phyloP scores from a whole-genome alignment of 208 protist genomes.

The Wallacemonas sp. region DNA sequence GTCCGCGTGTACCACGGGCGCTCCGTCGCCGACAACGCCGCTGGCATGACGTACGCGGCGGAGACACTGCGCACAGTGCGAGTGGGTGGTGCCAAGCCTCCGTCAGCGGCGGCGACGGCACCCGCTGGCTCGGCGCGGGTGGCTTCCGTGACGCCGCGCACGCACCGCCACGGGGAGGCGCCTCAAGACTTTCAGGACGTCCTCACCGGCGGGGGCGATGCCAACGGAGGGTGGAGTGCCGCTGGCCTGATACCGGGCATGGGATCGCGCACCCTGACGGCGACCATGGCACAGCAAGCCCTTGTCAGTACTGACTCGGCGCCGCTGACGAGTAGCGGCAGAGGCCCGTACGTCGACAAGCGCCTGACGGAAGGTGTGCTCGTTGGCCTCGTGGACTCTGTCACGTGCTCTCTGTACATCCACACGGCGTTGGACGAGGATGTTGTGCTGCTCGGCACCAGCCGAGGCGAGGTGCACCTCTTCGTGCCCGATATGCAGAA shows the following conservation, averaged over 20 bases:
- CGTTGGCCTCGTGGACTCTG: slow-evolving; percentile 54
- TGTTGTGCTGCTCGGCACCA: slow-evolving; percentile 64
- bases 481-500: slow-evolving; percentile 35
- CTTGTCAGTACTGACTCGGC: slow-evolving; percentile 34
- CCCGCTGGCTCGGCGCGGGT: slow-evolving; percentile 2
- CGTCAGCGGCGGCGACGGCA: neutral
- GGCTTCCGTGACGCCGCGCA: neutral
- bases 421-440: slow-evolving; percentile 62
- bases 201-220: neutral
- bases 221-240: too few species aligned
- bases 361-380: slow-evolving; percentile 60
- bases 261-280: slow-evolving; percentile 20
- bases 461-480: slow-evolving; percentile 56
- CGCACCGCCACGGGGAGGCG: neutral
- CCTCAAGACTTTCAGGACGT: neutral
- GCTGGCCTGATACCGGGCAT: neutral
- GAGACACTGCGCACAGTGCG: slow-evolving; percentile 54
- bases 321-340: slow-evolving; percentile 40
- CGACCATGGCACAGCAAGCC: slow-evolving; percentile 24
- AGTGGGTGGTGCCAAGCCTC: slow-evolving; percentile 42
- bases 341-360: slow-evolving; percentile 53
- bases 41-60: slow-evolving; percentile 57
- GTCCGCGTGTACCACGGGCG: slow-evolving; percentile 68
- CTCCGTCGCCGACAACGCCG: slow-evolving; percentile 37
- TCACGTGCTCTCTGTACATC: slow-evolving; percentile 54